Evolutionary conservation across 2,329 filamentous ascomycete species (phyloP).

Genomic region (Periglandula ipomoeae): DNA sequence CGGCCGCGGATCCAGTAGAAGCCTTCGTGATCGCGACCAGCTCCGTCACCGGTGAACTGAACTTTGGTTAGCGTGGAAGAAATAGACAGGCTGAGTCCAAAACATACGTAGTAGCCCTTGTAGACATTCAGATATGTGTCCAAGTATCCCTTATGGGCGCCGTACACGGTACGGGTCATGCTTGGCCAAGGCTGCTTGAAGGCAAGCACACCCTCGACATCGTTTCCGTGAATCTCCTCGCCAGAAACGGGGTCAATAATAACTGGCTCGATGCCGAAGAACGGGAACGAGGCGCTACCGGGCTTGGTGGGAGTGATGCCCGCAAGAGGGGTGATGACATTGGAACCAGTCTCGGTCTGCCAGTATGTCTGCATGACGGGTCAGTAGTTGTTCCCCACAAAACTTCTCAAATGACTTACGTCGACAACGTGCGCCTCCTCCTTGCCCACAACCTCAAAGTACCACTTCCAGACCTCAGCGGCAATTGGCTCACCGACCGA

Average conservation of each 20-base stretch:
- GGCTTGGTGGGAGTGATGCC: conserved; percentile 96
- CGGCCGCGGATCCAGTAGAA: conserved; percentile 99
- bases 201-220: conserved; percentile 91
- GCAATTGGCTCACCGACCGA: conserved; percentile 97
- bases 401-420: conserved; percentile 42
- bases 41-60: conserved; percentile 86
- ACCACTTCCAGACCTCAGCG: conserved; percentile 99
- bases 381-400: conserved; percentile 6
- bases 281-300: conserved; percentile 88
- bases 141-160: conserved; percentile 96
- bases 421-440: conserved; percentile 90
- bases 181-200: conserved; percentile 98
- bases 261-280: conserved; percentile 96
- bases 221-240: conserved; percentile 86
- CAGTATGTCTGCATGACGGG: conserved; percentile 72
- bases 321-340: conserved; percentile 88
- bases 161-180: conserved; percentile 97
- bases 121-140: conserved; percentile 98
- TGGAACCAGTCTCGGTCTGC: conserved; percentile 97
- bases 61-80: background rate
- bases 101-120: conserved; percentile 88
- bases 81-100: background rate
- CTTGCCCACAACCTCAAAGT: conserved; percentile 90
- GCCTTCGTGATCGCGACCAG: conserved; percentile 90
- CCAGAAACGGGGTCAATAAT: conserved; percentile 96